These are phyloP conservation scores for Cynanchum wilfordii DNA, from an alignment of 257 asterid species.

Conservation along the genomic window DNA sequence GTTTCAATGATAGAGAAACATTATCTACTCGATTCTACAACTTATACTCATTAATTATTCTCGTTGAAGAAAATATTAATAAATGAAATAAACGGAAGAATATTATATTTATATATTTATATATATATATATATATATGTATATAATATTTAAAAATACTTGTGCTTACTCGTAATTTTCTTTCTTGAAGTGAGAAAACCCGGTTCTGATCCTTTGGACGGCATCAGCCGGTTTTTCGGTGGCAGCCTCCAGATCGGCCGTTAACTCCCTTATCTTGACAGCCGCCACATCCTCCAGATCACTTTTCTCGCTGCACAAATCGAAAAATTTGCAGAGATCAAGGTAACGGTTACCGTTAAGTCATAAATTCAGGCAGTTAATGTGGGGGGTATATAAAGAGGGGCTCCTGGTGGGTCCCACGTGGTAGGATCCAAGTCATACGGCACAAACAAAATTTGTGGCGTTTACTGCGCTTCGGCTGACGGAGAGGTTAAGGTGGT, in stretches of 20 bases:
- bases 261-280: conserved; percentile 58
- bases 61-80: too few species aligned
- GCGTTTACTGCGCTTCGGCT: conserved; percentile 17
- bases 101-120: too few species aligned
- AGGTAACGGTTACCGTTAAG: conserved; percentile 12
- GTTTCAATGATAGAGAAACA: too few species aligned
- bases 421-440: conserved; percentile 1
- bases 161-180: conserved; percentile 45
- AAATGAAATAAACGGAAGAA: too few species aligned
- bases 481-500: not conserved
- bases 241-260: conserved; percentile 49
- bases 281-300: conserved; percentile 66
- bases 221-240: conserved; percentile 37
- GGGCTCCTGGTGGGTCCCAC: conserved; percentile 12
- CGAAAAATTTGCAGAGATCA: not conserved
- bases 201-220: conserved; percentile 57
- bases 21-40: too few species aligned
- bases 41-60: too few species aligned
- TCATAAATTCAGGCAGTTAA: not conserved
- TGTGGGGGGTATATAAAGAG: conserved; percentile 15
- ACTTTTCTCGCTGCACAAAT: conserved; percentile 45
- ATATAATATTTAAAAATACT: too few species aligned
- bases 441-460: not conserved
- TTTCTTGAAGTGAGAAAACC: conserved; percentile 52
- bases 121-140: too few species aligned